A percentile compares a stretch with the other conserved stretches of the same genome.
phyloP scores from a whole-genome alignment of 1,284 basidiomycete genomes.

The Tremellales sp. region DNA sequence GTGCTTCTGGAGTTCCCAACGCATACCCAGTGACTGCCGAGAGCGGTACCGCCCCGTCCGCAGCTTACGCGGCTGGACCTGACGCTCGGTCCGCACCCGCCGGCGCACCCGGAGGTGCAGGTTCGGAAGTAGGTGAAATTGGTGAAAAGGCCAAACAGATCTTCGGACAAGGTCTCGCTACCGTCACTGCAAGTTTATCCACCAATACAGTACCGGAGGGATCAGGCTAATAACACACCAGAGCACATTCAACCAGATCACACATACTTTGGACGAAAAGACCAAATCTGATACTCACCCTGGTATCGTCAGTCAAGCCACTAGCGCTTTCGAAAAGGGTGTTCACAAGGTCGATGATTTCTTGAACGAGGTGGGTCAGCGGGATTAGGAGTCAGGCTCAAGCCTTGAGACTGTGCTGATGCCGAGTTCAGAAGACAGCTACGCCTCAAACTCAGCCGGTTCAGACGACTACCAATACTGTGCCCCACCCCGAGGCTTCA shows the following conservation, averaged over 20 bases:
- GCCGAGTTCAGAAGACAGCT: slow-evolving; percentile 1
- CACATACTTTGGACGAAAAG: slow-evolving; percentile 39
- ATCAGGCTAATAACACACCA: slow-evolving; percentile 5
- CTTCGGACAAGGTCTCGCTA: slow-evolving; percentile 27
- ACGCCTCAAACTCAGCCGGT: slow-evolving; percentile 16
- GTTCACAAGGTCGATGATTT: slow-evolving; percentile 31
- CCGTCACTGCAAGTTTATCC: slow-evolving; percentile 32
- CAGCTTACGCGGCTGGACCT: slow-evolving; percentile 3
- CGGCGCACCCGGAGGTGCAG: not conserved
- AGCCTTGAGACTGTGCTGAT: not conserved
- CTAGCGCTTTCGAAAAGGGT: slow-evolving; percentile 30
- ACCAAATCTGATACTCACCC: slow-evolving; percentile 43
- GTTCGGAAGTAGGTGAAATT: slow-evolving; percentile 7
- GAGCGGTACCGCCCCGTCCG: not conserved
- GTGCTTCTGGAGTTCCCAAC: not conserved
- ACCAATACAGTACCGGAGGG: too few relatives aligned
- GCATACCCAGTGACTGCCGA: slow-evolving; percentile 7
- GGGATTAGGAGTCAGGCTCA: too few relatives aligned
- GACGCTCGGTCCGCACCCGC: not conserved
- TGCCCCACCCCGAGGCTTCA: slow-evolving; percentile 32
- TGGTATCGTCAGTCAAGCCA: slow-evolving; percentile 41
- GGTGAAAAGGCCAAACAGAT: slow-evolving; percentile 33
- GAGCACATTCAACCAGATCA: slow-evolving; percentile 37
- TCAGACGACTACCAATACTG: slow-evolving; percentile 40
- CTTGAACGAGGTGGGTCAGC: slow-evolving; percentile 18